Evolutionary conservation across 1,284 basidiomycete genomes (phyloP).

Genomic region (Ganoderma sinense): DNA sequence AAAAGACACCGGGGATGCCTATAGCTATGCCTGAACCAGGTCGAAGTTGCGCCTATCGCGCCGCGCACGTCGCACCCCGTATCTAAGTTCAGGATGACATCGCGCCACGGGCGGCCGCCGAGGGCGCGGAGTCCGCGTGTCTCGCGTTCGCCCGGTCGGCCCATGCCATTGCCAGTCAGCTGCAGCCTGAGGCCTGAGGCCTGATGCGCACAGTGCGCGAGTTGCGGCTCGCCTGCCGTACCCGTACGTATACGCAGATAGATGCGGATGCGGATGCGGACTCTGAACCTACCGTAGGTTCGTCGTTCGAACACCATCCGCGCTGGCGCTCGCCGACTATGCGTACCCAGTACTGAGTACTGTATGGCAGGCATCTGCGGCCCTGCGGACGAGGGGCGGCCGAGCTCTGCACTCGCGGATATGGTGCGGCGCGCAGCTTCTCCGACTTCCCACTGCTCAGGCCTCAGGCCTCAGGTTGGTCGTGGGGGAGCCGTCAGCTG

Average conservation of each 20-base stretch:
- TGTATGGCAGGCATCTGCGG: not conserved
- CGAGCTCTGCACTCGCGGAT: conserved; percentile 5
- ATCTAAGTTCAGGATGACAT: not conserved
- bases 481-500: conserved; percentile 1
- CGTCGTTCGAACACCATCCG: not conserved
- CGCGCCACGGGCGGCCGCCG: not conserved
- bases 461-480: not conserved
- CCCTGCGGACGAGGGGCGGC: conserved; percentile 3
- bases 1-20: not conserved
- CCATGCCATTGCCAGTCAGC: too few species aligned
- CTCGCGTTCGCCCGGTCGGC: too few species aligned
- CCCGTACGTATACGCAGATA: too few species aligned
- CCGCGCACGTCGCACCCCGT: not conserved
- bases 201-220: conserved; percentile 2
- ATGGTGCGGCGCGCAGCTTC: conserved; percentile 15
- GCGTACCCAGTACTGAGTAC: not conserved
- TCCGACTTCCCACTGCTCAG: too few species aligned
- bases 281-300: not conserved
- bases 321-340: not conserved
- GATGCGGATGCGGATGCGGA: not conserved
- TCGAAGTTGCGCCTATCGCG: not conserved
- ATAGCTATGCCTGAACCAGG: not conserved
- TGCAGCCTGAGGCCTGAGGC: too few species aligned
- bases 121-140: conserved; percentile 3
- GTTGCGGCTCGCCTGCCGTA: not conserved